Percentiles rank a stretch among this genome's conserved stretches.
phyloP scores from a whole-genome alignment of 2,329 filamentous ascomycete species.

The Graphilbum fragrans region DNA sequence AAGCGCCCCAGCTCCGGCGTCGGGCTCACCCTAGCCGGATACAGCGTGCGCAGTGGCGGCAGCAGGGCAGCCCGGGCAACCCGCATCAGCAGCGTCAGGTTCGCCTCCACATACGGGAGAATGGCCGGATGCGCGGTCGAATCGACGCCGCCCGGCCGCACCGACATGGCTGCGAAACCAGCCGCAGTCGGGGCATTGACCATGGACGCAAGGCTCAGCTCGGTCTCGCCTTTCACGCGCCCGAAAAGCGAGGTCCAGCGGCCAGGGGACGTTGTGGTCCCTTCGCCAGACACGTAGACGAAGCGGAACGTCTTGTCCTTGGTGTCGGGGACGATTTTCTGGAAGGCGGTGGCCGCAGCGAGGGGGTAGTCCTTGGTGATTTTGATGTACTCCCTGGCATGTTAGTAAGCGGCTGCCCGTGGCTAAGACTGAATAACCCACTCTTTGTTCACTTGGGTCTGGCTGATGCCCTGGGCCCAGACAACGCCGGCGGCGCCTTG shows the following conservation, averaged over 20 bases:
- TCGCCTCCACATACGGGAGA: slow-evolving; percentile 26
- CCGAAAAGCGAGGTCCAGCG: slow-evolving; percentile 45
- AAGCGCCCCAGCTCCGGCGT: slow-evolving; percentile 31
- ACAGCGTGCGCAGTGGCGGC: slow-evolving; percentile 13
- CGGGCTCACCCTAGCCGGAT: slow-evolving; percentile 22
- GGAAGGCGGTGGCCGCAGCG: slow-evolving; percentile 15
- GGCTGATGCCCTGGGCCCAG: slow-evolving; percentile 60
- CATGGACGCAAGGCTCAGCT: slow-evolving; percentile 45
- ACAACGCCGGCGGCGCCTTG: slow-evolving; percentile 55
- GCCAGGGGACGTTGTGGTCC: slow-evolving; percentile 45
- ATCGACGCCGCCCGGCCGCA: slow-evolving; percentile 52
- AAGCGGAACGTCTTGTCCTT: slow-evolving; percentile 46
- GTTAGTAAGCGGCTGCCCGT: not conserved
- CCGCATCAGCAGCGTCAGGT: slow-evolving; percentile 3
- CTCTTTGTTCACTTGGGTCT: slow-evolving; percentile 46
- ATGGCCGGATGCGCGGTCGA: slow-evolving; percentile 25
- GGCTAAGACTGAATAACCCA: slow-evolving; percentile 19
- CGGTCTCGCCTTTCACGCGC: slow-evolving; percentile 55
- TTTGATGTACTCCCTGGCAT: slow-evolving; percentile 44
- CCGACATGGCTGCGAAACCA: slow-evolving; percentile 37
- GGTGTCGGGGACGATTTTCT: slow-evolving; percentile 31
- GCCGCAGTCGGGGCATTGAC: slow-evolving; percentile 13
- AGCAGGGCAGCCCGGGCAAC: no score
- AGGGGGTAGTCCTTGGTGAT: slow-evolving; percentile 59
- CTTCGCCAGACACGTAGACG: slow-evolving; percentile 56